Evolutionary conservation across 164 flowering plant species (phyloP).

Genomic region (Liquidambar formosana): DNA sequence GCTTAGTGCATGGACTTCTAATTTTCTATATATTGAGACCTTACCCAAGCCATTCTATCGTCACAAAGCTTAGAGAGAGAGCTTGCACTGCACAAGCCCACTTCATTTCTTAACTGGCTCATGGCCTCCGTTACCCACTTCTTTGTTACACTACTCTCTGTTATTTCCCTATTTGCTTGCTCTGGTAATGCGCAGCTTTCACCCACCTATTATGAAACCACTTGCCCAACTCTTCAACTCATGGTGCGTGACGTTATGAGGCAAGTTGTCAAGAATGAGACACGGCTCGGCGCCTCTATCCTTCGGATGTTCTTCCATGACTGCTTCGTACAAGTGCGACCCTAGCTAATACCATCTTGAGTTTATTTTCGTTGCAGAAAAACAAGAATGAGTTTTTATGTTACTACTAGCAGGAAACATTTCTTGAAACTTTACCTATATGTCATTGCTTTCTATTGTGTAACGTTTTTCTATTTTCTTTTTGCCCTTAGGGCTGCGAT

Average conservation of each 20-base stretch:
- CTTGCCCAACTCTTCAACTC: constrained; percentile 42
- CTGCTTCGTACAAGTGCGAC: constrained; percentile 38
- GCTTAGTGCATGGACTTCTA: no score
- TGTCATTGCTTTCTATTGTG: no score
- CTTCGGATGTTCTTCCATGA: constrained; percentile 47
- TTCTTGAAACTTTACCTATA: no score
- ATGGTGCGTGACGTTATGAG: constrained; percentile 39
- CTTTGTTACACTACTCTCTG: constrained; percentile 8
- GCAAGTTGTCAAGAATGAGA: constrained; percentile 25
- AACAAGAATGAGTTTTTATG: no score
- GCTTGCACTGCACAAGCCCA: background rate
- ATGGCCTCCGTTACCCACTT: background rate
- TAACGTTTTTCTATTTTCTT: no score
- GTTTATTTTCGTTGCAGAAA: background rate
- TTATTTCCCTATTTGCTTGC: constrained; percentile 17
- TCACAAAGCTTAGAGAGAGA: background rate
- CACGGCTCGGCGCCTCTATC: constrained; percentile 33
- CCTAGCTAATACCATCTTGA: background rate
- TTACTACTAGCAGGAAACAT: no score
- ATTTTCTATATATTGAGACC: background rate
- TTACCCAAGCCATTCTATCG: background rate
- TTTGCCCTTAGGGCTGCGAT: constrained; percentile 62
- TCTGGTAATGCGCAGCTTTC: constrained; percentile 45
- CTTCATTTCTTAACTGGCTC: background rate
- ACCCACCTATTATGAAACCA: constrained; percentile 35